Base-by-base conservation (phyloP, 495 filamentous ascomycete genomes). In the Trichoderma parareesei region DNA sequence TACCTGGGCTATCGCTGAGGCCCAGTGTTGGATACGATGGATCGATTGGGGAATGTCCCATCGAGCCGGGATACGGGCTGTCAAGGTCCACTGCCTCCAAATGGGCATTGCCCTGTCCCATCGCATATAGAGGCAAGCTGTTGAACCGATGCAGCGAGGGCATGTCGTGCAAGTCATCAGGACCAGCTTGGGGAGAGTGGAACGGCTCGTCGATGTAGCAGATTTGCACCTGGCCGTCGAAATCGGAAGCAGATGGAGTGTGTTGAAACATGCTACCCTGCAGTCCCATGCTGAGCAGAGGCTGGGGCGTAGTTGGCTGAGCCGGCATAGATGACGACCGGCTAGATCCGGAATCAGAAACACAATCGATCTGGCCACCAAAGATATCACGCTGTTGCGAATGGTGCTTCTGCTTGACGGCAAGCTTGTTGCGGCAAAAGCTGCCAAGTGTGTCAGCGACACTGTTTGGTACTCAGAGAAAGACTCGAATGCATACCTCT, bases 361-460 rank as follows among this genome's bases (percentile, higher is more conserved):
- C 78, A 61, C 79, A 79, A 66, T 84, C 84, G 43, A 82, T 57
- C 16, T 16, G 61, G 10, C 3, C 18, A 4, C 14, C 7, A 42
- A 63, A 63, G 4, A 74, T 14, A 75, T 67, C 60, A 82, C 82
- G 14, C 76, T 76, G n/a, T 41, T 92, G 90, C 2, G 86, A 86
- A 33, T 87, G 84, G 60, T 85, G 76, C 69, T 88, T 85, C 68
- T 95, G 91, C 72, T 93, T 95, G 7, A 90, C 90, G 82, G 93
- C 85, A 20, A 91, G 93, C 10, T 90, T 93, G 71, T 93, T 93
- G 48, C 91, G 84, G 78, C 90, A 93, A 74, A 93, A 95, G 70
- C 91, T 95, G 27, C 27, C 27, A 74, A 63, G 65, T 40, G 66
- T 8, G 48, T 35, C 41, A 64, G 53, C 38, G 16, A 42, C n/a